Evolutionary conservation across 352 stramenopile genomes (phyloP), one percentile per base, ranked within the genome.

Genomic region (Nothophytophthora sp.): DNA sequence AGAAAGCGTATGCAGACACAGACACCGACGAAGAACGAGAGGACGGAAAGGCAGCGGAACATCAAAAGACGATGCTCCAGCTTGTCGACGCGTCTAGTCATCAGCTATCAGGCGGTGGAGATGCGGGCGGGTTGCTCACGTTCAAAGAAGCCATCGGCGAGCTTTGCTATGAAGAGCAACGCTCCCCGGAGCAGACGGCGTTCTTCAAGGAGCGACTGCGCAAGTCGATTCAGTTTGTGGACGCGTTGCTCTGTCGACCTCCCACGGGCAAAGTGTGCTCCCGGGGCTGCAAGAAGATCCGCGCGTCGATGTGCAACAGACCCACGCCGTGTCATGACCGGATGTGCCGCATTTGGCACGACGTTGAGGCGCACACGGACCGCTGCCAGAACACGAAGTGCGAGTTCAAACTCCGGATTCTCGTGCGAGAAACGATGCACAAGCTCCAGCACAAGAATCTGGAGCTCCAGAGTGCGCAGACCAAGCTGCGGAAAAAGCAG

Each of bases 381-480:
- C 68, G 67, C 39, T 90, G 78, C 44, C 51, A 76, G 40, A 86
- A 90, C 47, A 37, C 47, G 5, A 62, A 83, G 20, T 90, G 78
- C 50, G 78, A 90, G 60, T 84, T 90, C 55, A 81, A 80, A 30
- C 81, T 73, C 41, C 76, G 78, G 16, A 73, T 90, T 38, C 67
- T 90, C 52, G 52, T 81, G 20, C 76, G 78, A 22, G 78, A 90
- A 54, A 90, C 71, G 22, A 85, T 87, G 76, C 78, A 88, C 70
- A 90, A 87, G 28, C 69, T 87, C 35, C 56, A 86, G 36, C 60
- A 62, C 45, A 84, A 81, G 56, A 67, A 72, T 29, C 42, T 72
- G 7, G 60, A 85, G 41, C 44, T 86, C 30, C 50, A 71, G 19
- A 54, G 62, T 5, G 56, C 58, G 10, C 65, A 50, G 34, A 47